A percentile compares a stretch with the other conserved stretches of the same genome.
phyloP scores from a whole-genome alignment of 495 filamentous ascomycete species.

The Aspergillus sclerotiicarbonarius region DNA sequence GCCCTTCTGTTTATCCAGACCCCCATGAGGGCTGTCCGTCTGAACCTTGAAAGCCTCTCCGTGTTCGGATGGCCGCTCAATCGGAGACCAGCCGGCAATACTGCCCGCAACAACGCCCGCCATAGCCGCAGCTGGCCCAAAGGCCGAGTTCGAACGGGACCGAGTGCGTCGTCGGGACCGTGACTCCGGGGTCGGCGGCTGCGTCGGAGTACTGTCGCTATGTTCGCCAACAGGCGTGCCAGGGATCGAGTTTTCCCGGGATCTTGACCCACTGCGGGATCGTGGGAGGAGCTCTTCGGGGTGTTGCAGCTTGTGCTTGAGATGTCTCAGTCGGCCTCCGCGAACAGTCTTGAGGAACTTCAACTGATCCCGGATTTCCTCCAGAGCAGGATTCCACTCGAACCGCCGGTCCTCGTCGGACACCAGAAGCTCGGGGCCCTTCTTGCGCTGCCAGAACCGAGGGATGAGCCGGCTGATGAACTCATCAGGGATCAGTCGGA shows the following conservation, averaged over 20 bases:
- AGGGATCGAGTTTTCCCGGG: constrained; percentile 68
- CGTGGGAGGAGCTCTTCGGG: constrained; percentile 71
- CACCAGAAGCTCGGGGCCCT: constrained; percentile 53
- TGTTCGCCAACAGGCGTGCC: constrained; percentile 61
- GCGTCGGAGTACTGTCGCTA: constrained; percentile 48
- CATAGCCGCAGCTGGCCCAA: constrained; percentile 79
- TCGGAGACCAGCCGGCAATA: constrained; percentile 86
- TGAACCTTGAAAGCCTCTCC: constrained; percentile 52
- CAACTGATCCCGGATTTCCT: constrained; percentile 76
- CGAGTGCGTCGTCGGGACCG: constrained; percentile 66
- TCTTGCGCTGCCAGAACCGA: constrained; percentile 45
- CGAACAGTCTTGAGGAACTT: constrained; percentile 68
- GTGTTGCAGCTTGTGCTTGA: constrained; percentile 81
- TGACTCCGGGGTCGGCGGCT: constrained; percentile 67
- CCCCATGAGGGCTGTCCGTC: constrained; percentile 37
- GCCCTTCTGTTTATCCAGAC: constrained; percentile 50
- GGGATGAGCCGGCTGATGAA: constrained; percentile 55
- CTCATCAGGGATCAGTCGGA: constrained; percentile 74
- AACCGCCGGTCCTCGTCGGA: constrained; percentile 73
- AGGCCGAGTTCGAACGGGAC: constrained; percentile 82
- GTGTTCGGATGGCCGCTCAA: constrained; percentile 57
- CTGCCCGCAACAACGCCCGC: constrained; percentile 85
- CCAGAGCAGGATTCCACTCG: constrained; percentile 59
- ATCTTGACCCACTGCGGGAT: constrained; percentile 72
- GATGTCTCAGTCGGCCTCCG: constrained; percentile 82